Evolutionary conservation across 2,329 filamentous ascomycete genomes (phyloP).

Genomic region (Trichoderma lentiforme): DNA sequence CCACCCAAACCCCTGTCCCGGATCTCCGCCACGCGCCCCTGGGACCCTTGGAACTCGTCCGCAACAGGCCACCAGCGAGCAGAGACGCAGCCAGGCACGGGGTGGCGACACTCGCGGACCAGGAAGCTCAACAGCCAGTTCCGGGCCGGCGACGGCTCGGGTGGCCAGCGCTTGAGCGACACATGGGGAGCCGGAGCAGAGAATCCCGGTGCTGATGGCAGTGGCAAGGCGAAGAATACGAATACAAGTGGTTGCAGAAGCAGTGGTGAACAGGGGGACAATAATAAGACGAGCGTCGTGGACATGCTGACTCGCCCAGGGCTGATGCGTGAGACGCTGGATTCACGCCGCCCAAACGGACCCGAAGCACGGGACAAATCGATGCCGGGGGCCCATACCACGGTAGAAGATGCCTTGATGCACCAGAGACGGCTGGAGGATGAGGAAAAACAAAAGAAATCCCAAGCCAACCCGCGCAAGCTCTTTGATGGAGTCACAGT

Average conservation of each 20-base stretch:
- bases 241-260: constrained; percentile 12
- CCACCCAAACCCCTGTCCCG: constrained; percentile 25
- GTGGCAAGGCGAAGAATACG: neutral
- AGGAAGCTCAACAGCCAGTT: constrained; percentile 71
- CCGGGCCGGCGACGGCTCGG: constrained; percentile 47
- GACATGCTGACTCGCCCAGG: constrained; percentile 52
- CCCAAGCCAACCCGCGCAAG: constrained; percentile 29
- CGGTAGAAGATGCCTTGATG: constrained; percentile 22
- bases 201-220: constrained; percentile 44
- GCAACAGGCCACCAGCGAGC: constrained; percentile 76
- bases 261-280: constrained; percentile 36
- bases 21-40: constrained; percentile 44
- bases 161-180: constrained; percentile 60
- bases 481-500: constrained; percentile 72
- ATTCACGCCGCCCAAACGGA: neutral
- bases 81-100: constrained; percentile 59
- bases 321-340: constrained; percentile 21
- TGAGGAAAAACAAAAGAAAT: constrained; percentile 50
- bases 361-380: neutral
- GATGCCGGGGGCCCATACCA: neutral
- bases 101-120: constrained; percentile 69
- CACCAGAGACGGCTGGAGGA: constrained; percentile 33
- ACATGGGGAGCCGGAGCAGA: constrained; percentile 62
- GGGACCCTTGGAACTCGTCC: constrained; percentile 70
- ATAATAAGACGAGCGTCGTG: constrained; percentile 42